Evolutionary conservation across 1,284 basidiomycete genomes (phyloP).

Genomic region (Microbotryum silenes-acaulis): DNA sequence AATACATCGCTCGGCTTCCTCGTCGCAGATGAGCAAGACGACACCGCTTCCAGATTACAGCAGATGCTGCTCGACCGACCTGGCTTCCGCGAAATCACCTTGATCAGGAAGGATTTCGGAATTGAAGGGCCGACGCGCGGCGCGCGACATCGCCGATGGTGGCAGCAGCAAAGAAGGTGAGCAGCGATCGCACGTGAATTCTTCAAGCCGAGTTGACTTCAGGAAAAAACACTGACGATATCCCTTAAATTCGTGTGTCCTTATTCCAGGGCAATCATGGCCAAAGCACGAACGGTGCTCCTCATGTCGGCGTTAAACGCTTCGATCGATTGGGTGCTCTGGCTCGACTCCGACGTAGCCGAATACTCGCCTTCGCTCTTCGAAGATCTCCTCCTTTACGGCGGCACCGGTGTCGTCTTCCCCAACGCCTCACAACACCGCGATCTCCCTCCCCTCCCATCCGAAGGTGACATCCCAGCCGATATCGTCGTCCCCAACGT

Average conservation of each 20-base stretch:
- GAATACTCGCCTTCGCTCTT: slow-evolving; percentile 20
- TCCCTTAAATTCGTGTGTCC: background rate
- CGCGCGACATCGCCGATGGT: slow-evolving; percentile 17
- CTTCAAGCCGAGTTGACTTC: no score
- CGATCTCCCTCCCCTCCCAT: background rate
- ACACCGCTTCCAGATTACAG: slow-evolving; percentile 11
- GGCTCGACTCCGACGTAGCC: slow-evolving; percentile 23
- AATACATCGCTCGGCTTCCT: slow-evolving; percentile 24
- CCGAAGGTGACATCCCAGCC: background rate
- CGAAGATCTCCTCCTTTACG: slow-evolving; percentile 18
- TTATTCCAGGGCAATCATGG: slow-evolving; percentile 17
- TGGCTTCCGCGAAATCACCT: slow-evolving; percentile 15
- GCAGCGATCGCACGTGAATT: background rate
- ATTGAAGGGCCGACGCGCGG: slow-evolving; percentile 11
- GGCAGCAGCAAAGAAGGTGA: slow-evolving; percentile 20
- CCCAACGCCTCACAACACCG: background rate
- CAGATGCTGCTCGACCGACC: slow-evolving; percentile 3
- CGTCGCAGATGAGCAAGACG: slow-evolving; percentile 24
- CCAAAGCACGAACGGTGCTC: slow-evolving; percentile 22
- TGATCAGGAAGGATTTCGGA: slow-evolving; percentile 23
- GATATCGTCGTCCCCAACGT: slow-evolving; percentile 27
- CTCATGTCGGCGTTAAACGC: slow-evolving; percentile 23
- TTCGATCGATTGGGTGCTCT: slow-evolving; percentile 27
- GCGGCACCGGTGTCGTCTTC: slow-evolving; percentile 14
- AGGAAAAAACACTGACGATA: background rate